Evolutionary conservation across 2,329 filamentous ascomycete genomes (phyloP), one percentile per base, ranked within the genome.

Genomic region (Emergomyces africanus): DNA sequence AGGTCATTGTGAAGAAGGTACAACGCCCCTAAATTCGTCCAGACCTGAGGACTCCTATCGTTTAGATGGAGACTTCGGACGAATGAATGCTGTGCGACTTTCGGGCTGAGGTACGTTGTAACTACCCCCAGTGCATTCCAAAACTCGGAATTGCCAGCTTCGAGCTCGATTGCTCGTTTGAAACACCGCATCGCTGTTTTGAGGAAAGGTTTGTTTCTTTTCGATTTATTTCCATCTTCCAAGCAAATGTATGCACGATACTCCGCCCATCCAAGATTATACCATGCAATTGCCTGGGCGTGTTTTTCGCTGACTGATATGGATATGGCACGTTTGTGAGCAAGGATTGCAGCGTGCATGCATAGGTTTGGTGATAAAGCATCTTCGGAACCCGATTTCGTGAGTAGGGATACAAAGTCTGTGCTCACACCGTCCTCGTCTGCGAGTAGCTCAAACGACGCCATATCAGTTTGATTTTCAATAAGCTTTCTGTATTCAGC

Each of bases 41-140:
- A 99, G 0, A 86, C 81, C 64, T 87, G 84, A 0, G 90, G 85
- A 64, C 85, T 95, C 62, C 89, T 79, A 71, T 99, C 92, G 67
- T 96, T 95, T 18, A 99, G 78, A 71, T 95, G 88, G n/a, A 99
- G 72, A 65, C 91, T 96, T 65, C 95, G 82, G 14, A 96, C 87
- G 66, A 99, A 92, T 0, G 94, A 85, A 71, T 99, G 95, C 71
- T 99, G 94, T 0, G 94, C 85, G 1, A 99, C 89, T 59, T 87
- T 85, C 0, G 91, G 87, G 68, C 89, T 96, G 64, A 96, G 80
- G 51, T 84, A 83, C 63, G 89, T 91, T 1, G 94, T 96, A 30
- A 89, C 90, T 3, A 97, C 89, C 55, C 92, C 94, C 2, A 99
- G 80, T 0, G 94, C 87, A 69, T 97, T 97, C 94, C 94, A 99